These are phyloP conservation scores for Rhodamnia rubescens DNA, from an alignment of 345 rosid genomes.

Conservation along the genomic window DNA sequence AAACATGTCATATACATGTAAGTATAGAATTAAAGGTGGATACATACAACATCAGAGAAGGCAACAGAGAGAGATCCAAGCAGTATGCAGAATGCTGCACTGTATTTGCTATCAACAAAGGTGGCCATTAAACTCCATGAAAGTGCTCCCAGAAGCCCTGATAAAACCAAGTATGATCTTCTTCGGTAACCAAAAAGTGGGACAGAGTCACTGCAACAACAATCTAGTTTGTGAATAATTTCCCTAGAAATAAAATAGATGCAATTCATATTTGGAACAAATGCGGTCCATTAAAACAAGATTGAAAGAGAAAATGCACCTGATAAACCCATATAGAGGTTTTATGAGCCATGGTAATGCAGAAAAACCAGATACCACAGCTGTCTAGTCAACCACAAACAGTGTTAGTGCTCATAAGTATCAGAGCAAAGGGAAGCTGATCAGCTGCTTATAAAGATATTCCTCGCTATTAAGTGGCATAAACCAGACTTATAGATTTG, in stretches of 20 bases:
- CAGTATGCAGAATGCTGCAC: conserved; percentile 76
- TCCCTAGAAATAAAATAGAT: neutral
- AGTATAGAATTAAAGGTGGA: neutral
- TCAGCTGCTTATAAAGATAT: neutral
- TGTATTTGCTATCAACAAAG: conserved; percentile 75
- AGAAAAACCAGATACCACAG: conserved; percentile 89
- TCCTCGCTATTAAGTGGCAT: neutral
- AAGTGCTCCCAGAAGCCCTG: conserved; percentile 92
- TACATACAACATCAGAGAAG: conserved; percentile 88
- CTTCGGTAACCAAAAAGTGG: conserved; percentile 94
- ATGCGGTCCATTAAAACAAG: neutral
- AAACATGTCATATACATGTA: neutral
- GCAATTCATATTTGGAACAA: neutral
- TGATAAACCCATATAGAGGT: conserved; percentile 89
- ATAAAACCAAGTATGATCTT: conserved; percentile 89
- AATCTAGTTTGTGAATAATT: neutral
- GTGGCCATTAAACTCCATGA: conserved; percentile 97
- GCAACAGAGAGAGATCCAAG: conserved; percentile 95
- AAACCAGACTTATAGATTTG: neutral
- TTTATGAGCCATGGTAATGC: conserved; percentile 94
- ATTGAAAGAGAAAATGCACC: conserved; percentile 28
- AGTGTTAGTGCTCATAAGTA: conserved; percentile 33
- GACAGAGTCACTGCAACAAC: conserved; percentile 65
- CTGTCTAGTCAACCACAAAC: conserved; percentile 70
- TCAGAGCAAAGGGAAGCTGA: neutral